phyloP scores from a whole-genome alignment of 345 rosid genomes.

The Eucalyptus guilfoylei region DNA sequence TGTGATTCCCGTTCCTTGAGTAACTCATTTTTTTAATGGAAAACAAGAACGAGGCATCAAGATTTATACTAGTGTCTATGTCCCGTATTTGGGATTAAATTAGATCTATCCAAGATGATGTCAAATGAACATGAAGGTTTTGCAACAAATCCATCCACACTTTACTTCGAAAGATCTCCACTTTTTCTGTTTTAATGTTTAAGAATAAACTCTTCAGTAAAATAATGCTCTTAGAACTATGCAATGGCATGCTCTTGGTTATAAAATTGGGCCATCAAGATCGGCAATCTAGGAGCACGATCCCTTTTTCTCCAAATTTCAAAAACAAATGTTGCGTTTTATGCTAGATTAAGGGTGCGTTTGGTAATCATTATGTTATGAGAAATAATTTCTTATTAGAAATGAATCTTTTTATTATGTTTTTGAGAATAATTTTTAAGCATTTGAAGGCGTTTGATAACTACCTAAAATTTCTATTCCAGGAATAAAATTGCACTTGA shows the following conservation, averaged over 20 bases:
- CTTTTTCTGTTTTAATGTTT: background rate
- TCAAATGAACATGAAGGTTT: background rate
- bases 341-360: rapidly evolving
- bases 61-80: background rate
- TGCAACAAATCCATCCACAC: background rate
- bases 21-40: background rate
- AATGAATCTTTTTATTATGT: too few species aligned
- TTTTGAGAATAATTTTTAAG: too few species aligned
- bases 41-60: background rate
- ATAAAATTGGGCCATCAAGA: background rate
- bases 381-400: too few species aligned
- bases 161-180: background rate
- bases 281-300: background rate
- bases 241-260: background rate
- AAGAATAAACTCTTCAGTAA: background rate
- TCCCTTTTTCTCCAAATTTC: background rate
- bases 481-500: too few species aligned
- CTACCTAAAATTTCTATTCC: too few species aligned
- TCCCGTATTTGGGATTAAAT: background rate
- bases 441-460: too few species aligned
- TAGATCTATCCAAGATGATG: background rate
- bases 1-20: background rate
- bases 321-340: background rate
- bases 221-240: background rate
- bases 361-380: too few species aligned